Base-by-base conservation (phyloP, 2,329 filamentous ascomycete genomes). In the Pezicula rhizophila region DNA sequence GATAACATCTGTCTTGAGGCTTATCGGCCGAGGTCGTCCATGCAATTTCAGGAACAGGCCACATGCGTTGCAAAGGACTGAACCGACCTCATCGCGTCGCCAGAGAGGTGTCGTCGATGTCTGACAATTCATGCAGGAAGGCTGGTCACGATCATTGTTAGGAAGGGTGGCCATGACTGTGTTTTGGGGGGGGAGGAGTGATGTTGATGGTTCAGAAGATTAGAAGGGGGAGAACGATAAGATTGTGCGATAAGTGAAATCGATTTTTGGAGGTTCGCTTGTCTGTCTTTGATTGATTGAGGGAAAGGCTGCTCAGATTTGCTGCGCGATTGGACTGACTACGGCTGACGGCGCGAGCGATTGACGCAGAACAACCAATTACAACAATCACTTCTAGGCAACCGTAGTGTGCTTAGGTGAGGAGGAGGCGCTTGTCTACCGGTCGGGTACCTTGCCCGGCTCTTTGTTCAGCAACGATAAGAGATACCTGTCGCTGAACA, bases 1-100 rank as follows among this genome's bases (percentile, higher is more conserved):
- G 74, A 99, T 99, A 59, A 97, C 92, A 75, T 99, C 93, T 43
- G 93, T 97, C 78, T 99, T 99, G 61, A 99, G 79, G 60, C 89
- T 95, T 67, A 96, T 96, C 59, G 93, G 93, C 49, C 93, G 85
- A 52, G 93, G 83, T 23, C 91, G 87, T 56, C 91, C 91, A 67
- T 99, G 93, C 59, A 99, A 79, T 78, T 99, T 99, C 63, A 97
- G 79, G 70, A 97, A 99, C 49, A 99, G 79, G 52, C 93, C 93
- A 70, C 93, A 99, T 63, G 93, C 93, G 72, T 99, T 99, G 82
- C 93, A 99, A 46, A 99, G 85, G 34, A 99, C 92, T 1, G 90
- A 87, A 58, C 93, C 93, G 62, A 86, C 82, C 74, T 99, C 93
- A 77, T 99, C 93, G 73, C 93, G 86, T 62, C 93, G 88, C 93